These are phyloP conservation scores for Glebionis coronaria DNA, from an alignment of 129 eudicot species.

Conservation along the genomic window DNA sequence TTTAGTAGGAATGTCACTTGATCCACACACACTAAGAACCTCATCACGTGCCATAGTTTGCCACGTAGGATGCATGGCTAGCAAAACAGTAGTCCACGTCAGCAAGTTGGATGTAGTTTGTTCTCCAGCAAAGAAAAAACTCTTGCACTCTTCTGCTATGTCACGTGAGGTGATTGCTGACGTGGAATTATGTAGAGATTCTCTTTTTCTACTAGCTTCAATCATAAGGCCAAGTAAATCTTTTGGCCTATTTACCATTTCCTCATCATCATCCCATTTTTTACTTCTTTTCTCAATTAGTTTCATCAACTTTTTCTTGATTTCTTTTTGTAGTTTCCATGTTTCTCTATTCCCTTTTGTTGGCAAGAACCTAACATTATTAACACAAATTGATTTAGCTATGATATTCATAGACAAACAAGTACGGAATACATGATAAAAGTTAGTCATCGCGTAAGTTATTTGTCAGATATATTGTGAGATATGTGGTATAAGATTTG, in stretches of 20 bases:
- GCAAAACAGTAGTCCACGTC: constrained; percentile 88
- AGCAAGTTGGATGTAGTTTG: constrained; percentile 89
- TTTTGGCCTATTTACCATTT: constrained; percentile 51
- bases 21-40: constrained; percentile 71
- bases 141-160: constrained; percentile 94
- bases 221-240: constrained; percentile 91
- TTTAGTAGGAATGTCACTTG: constrained; percentile 82
- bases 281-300: constrained; percentile 61
- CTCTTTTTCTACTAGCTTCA: constrained; percentile 54
- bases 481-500: too few species aligned
- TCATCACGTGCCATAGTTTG: constrained; percentile 92
- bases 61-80: constrained; percentile 97
- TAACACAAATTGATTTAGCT: not conserved
- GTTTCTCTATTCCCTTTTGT: constrained; percentile 72
- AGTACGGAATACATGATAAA: too few species aligned
- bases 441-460: too few species aligned
- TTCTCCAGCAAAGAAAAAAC: constrained; percentile 85
- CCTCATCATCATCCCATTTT: constrained; percentile 35
- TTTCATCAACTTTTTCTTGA: constrained; percentile 61
- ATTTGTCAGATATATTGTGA: too few species aligned
- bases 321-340: constrained; percentile 77
- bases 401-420: too few species aligned
- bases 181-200: constrained; percentile 27
- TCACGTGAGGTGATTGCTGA: constrained; percentile 51
- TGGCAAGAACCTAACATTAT: constrained; percentile 60